Evolutionary conservation across 73 alveolate species (phyloP), one percentile per base, ranked within the genome.

Genomic region (Durusdinium trenchii): DNA sequence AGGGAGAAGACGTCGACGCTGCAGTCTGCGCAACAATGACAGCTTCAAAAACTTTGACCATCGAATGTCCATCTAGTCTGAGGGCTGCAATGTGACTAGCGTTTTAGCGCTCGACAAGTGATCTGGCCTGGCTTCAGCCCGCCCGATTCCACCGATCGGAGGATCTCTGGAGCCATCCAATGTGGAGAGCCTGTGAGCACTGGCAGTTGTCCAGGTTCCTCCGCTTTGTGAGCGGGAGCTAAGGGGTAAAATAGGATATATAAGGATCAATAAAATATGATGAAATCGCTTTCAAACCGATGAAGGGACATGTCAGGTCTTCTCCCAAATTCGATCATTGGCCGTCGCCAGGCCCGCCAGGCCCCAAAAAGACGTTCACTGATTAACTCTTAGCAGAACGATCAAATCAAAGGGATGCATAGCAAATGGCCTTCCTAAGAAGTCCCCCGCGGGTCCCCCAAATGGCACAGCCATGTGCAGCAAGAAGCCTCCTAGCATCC

Each of bases 131-230:
- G 96, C 50, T 35, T 47, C 71, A 89, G 78, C 14, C 96, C 96
- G 3, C 96, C 96, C 14, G 47, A 30, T 16, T 45, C 51, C 73
- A 89, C n/a, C 3, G 71, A 28, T 12, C 54, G 5, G 32, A 89
- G 84, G 52, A 89, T 50, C 86, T 89, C 96, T 14, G 96, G 96
- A 4, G 96, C 96, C 96, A 89, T 89, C 96, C 96, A 89, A 51
- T 71, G 96, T 28, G 96, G 96, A 16, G 96, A 89, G 35, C 96
- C 96, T 89, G 86, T n/a, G 61, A 23, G 90, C 90, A 76, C 23
- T 3, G 52, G n/a, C n/a, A n/a, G n/a, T n/a, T n/a, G n/a, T n/a
- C n/a, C n/a, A n/a, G n/a, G n/a, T n/a, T n/a, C n/a, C n/a, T n/a
- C n/a, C n/a, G n/a, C n/a, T n/a, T n/a, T n/a, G n/a, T n/a, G n/a